A percentile compares a stretch with the other conserved stretches of the same genome.
Evolutionary conservation across 2,329 filamentous ascomycete genomes (phyloP).

Genomic region (Huntiella savannae): DNA sequence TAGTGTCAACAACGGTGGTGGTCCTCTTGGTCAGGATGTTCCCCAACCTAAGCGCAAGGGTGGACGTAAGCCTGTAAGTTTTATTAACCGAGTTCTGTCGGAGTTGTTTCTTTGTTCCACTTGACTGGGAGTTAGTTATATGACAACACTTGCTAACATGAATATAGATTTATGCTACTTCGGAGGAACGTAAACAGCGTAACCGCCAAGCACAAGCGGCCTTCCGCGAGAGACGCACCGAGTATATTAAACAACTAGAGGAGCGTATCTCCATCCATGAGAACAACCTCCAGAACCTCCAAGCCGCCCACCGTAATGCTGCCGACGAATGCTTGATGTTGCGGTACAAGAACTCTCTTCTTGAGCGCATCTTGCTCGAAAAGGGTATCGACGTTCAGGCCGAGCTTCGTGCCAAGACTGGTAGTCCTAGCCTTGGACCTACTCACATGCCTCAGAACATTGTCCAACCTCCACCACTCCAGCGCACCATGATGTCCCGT

Average conservation of each 20-base stretch:
- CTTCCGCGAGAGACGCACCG: constrained; percentile 86
- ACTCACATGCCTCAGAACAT: constrained; percentile 48
- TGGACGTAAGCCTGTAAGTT: constrained; percentile 88
- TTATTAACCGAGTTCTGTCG: constrained; percentile 12
- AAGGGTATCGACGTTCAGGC: constrained; percentile 98
- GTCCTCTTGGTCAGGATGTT: constrained; percentile 26
- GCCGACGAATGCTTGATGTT: constrained; percentile 97
- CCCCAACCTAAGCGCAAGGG: constrained; percentile 85
- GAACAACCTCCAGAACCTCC: constrained; percentile 76
- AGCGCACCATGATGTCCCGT: constrained; percentile 63
- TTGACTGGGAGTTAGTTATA: background rate
- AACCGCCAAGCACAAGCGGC: constrained; percentile 95
- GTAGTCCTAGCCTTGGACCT: constrained; percentile 59
- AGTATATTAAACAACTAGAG: constrained; percentile 98
- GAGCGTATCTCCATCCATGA: constrained; percentile 95
- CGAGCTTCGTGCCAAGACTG: constrained; percentile 81
- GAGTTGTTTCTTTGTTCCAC: background rate
- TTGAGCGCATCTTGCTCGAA: constrained; percentile 88
- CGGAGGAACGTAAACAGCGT: constrained; percentile 92
- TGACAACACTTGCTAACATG: background rate
- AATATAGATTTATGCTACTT: constrained; percentile 84
- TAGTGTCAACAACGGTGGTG: constrained; percentile 13
- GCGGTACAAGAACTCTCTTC: constrained; percentile 90
- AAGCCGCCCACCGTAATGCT: constrained; percentile 83
- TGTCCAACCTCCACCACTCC: constrained; percentile 57